phyloP scores from a whole-genome alignment of 768 basidiomycete species.

The Melanogaster broomeanus region DNA sequence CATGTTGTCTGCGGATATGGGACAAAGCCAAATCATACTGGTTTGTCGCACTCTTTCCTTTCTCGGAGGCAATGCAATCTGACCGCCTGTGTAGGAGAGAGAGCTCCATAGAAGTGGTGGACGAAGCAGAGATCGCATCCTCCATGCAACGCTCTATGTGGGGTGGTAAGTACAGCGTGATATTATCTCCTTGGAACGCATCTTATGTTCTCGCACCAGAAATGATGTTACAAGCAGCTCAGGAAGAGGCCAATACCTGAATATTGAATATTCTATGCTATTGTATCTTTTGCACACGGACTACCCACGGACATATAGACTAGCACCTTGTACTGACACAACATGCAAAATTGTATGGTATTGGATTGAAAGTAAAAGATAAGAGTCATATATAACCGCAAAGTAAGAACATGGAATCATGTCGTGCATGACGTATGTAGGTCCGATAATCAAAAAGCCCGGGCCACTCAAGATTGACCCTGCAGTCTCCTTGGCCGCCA shows the following conservation, averaged over 20 bases:
- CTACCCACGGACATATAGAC: constrained; percentile 9
- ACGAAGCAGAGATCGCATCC: constrained; percentile 43
- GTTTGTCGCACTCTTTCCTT: constrained; percentile 37
- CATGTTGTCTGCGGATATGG: constrained; percentile 55
- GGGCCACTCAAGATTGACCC: not conserved
- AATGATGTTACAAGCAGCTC: constrained; percentile 49
- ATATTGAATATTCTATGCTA: constrained; percentile 7
- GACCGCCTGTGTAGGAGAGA: constrained; percentile 10
- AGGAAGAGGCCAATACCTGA: constrained; percentile 39
- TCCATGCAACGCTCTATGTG: constrained; percentile 70
- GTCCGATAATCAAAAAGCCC: not conserved
- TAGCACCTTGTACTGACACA: constrained; percentile 15
- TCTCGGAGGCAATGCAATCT: not conserved
- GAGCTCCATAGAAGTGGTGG: constrained; percentile 11
- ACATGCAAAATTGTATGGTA: constrained; percentile 16
- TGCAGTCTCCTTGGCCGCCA: constrained; percentile 25
- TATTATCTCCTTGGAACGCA: not conserved
- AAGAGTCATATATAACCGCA: not conserved
- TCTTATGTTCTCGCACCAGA: constrained; percentile 16
- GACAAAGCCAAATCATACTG: constrained; percentile 46
- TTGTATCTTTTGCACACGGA: constrained; percentile 7
- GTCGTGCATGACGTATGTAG: not conserved
- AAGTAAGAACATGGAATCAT: not conserved
- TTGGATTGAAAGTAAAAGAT: constrained; percentile 7
- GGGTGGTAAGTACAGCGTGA: constrained; percentile 52